phyloP scores from a whole-genome alignment of 2,329 filamentous ascomycete species.

The Fusarium begoniae region DNA sequence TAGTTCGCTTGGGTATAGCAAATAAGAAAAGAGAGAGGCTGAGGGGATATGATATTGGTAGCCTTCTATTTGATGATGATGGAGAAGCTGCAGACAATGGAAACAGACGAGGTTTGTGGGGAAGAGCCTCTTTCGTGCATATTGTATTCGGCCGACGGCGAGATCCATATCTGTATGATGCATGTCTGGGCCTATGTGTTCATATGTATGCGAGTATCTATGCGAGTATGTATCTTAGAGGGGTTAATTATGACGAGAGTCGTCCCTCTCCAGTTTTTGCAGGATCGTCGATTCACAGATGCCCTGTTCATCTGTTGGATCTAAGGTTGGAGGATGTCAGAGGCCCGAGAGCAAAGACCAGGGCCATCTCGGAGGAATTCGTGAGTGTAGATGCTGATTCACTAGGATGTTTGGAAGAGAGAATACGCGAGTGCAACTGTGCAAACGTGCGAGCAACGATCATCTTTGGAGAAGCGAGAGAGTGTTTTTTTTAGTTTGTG shows the following conservation, averaged over 20 bases:
- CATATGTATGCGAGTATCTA: not conserved
- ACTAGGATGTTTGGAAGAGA: not conserved
- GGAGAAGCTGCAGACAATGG: not conserved
- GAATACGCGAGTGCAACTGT: constrained; percentile 19
- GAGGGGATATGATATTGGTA: not conserved
- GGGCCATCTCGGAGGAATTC: not conserved
- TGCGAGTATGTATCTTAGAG: not conserved
- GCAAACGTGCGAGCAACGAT: not conserved
- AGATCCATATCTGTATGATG: not conserved
- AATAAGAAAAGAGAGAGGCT: not conserved
- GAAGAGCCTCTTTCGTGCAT: constrained; percentile 5
- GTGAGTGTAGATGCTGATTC: not conserved
- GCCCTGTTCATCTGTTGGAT: not conserved
- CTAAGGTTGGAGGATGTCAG: not conserved
- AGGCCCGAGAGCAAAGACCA: not conserved
- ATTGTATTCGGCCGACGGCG: constrained; percentile 6
- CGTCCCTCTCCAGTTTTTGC: not conserved
- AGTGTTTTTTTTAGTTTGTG: constrained; percentile 1
- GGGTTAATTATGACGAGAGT: not conserved
- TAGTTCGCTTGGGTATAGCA: not conserved
- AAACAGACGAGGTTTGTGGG: not conserved
- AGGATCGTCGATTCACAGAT: constrained; percentile 5
- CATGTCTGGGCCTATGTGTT: not conserved
- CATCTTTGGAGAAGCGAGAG: constrained; percentile 9
- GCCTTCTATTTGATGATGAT: not conserved